A percentile compares a stretch with the other conserved stretches of the same genome.
These are phyloP conservation scores for Metschnikowia matae DNA, from an alignment of 805 yeast species.

Conservation along the genomic window DNA sequence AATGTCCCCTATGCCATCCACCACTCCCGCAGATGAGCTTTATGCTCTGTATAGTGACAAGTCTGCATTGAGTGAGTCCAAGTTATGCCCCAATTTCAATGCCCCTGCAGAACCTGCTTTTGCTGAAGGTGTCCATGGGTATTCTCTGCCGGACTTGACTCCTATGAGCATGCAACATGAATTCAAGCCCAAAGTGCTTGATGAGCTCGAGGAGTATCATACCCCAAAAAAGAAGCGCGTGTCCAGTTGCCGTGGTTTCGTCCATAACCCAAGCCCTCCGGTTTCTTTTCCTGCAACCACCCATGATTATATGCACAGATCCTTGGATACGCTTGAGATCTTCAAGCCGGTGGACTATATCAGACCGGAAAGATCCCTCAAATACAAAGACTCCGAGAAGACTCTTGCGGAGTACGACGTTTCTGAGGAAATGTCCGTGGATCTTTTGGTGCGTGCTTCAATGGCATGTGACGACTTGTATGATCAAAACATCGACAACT, in stretches of 20 bases:
- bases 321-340: background rate
- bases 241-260: background rate
- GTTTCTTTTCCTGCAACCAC: background rate
- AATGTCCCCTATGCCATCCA: background rate
- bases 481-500: constrained; percentile 11
- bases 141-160: background rate
- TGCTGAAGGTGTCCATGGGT: background rate
- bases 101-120: background rate
- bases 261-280: constrained; percentile 3
- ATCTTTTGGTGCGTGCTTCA: constrained; percentile 12
- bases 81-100: background rate
- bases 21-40: background rate
- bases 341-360: background rate
- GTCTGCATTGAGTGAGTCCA: background rate
- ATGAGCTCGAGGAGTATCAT: background rate
- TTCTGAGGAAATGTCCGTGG: constrained; percentile 6
- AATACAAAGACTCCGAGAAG: constrained; percentile 3
- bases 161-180: constrained; percentile 2
- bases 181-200: background rate
- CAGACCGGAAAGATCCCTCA: background rate
- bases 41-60: background rate
- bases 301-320: background rate
- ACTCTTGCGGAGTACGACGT: constrained; percentile 2
- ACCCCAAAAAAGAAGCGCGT: background rate
- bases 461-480: constrained; percentile 8